Conservation (phyloP, 2,329 filamentous ascomycete species). For the Penicillium sp. region DNA sequence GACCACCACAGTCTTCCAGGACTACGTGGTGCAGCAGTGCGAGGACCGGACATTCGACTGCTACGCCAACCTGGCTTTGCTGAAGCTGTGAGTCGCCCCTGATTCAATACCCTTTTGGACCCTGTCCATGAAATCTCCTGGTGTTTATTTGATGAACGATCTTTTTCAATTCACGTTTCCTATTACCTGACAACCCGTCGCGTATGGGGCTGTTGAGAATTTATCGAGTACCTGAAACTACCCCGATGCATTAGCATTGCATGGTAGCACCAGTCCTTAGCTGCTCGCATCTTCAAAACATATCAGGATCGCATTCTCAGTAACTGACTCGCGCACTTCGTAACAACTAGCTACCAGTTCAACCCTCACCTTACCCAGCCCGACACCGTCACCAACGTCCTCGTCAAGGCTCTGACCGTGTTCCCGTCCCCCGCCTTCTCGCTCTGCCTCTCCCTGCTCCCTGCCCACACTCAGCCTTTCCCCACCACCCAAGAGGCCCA, state of each 20-base stretch:
- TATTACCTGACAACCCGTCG: slow-evolving; percentile 76
- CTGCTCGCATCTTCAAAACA: background rate
- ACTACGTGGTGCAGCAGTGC: slow-evolving; percentile 92
- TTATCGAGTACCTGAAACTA: slow-evolving; percentile 67
- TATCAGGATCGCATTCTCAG: background rate
- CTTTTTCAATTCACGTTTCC: slow-evolving; percentile 75
- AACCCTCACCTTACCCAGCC: slow-evolving; percentile 97
- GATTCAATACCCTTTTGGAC: slow-evolving; percentile 1
- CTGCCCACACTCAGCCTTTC: slow-evolving; percentile 72
- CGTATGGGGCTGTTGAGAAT: slow-evolving; percentile 65
- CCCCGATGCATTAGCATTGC: slow-evolving; percentile 14
- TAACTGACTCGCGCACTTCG: slow-evolving; percentile 12
- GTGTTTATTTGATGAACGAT: slow-evolving; percentile 68
- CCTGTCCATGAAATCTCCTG: background rate
- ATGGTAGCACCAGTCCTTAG: slow-evolving; percentile 9
- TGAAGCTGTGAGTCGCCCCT: slow-evolving; percentile 77
- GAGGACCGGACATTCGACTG: slow-evolving; percentile 91
- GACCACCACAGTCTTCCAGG: slow-evolving; percentile 88
- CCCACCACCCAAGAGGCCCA: slow-evolving; percentile 51
- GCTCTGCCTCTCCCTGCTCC: slow-evolving; percentile 90
- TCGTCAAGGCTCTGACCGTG: slow-evolving; percentile 95
- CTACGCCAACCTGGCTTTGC: slow-evolving; percentile 91
- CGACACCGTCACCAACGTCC: slow-evolving; percentile 97
- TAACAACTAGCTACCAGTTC: slow-evolving; percentile 83
- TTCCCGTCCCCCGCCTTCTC: slow-evolving; percentile 96